Percentiles rank a stretch among this genome's conserved stretches.
Evolutionary conservation across 106 monocot genomes (phyloP).

Genomic region (Dactylorhiza incarnata): DNA sequence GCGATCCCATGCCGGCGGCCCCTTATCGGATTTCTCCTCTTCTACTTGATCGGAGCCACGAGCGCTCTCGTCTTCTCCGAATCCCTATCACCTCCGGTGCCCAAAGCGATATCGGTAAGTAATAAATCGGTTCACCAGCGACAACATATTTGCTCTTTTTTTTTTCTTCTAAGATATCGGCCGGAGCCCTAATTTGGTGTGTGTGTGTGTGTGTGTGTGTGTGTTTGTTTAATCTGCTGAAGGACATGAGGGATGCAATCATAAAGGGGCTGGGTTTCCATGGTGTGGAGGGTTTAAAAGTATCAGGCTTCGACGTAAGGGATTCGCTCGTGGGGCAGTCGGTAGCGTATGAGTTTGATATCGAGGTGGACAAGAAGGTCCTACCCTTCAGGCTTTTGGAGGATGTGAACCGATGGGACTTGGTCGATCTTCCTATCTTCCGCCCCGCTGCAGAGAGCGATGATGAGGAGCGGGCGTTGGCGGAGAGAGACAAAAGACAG

Average conservation of each 20-base stretch:
- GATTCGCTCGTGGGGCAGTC: slow-evolving; percentile 76
- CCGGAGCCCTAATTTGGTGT: background rate
- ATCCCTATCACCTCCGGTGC: slow-evolving; percentile 27
- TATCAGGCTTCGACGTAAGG: slow-evolving; percentile 74
- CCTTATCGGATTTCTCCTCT: slow-evolving; percentile 13
- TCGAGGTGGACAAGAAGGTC: slow-evolving; percentile 66
- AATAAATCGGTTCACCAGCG: background rate
- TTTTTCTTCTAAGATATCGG: background rate
- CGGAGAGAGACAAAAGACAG: slow-evolving; percentile 21
- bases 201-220: too few species aligned
- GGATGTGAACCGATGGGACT: slow-evolving; percentile 69
- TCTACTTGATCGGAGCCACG: slow-evolving; percentile 20
- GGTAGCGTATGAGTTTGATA: slow-evolving; percentile 77
- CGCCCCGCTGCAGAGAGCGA: slow-evolving; percentile 16
- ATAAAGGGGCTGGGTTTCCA: slow-evolving; percentile 61
- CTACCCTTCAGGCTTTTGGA: slow-evolving; percentile 74
- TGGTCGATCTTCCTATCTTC: slow-evolving; percentile 55
- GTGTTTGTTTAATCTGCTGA: background rate
- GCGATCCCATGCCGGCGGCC: slow-evolving; percentile 15
- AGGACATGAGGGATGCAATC: slow-evolving; percentile 85
- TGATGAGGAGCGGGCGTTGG: slow-evolving; percentile 30
- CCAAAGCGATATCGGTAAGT: slow-evolving; percentile 68
- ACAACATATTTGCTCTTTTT: background rate
- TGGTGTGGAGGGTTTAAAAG: slow-evolving; percentile 35
- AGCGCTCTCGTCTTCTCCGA: slow-evolving; percentile 24